These are phyloP conservation scores for Pseudogymnoascus sp. DNA, from an alignment of 2,329 filamentous ascomycete genomes.

Conservation along the genomic window DNA sequence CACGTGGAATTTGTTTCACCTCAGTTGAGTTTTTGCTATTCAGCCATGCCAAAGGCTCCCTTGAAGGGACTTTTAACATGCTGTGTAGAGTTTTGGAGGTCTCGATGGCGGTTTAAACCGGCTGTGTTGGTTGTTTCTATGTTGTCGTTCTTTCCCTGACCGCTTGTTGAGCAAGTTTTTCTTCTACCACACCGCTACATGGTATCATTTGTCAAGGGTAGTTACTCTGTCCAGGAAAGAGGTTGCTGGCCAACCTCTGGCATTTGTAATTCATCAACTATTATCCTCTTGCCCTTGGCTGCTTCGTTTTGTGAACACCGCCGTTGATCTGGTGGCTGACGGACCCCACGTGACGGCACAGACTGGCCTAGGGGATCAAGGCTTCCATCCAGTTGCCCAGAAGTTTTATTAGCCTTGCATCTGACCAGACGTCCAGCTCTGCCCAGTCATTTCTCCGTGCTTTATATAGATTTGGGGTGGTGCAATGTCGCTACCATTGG, in stretches of 20 bases:
- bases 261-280: background rate
- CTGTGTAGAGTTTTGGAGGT: background rate
- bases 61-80: background rate
- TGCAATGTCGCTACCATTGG: background rate
- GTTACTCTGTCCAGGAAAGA: background rate
- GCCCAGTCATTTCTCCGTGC: background rate
- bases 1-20: background rate
- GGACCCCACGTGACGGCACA: background rate
- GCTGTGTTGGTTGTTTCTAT: background rate
- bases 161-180: background rate
- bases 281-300: background rate
- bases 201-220: background rate
- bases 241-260: background rate
- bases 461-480: background rate
- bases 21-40: background rate
- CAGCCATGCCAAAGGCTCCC: background rate
- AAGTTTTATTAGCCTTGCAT: constrained; percentile 1
- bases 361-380: background rate
- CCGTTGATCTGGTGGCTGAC: background rate
- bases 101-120: background rate
- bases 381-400: background rate
- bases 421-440: background rate
- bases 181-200: background rate
- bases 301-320: background rate
- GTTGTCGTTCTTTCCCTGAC: background rate